Evolutionary conservation across 2,329 filamentous ascomycete genomes (phyloP).

Genomic region (Elsinoe australis): DNA sequence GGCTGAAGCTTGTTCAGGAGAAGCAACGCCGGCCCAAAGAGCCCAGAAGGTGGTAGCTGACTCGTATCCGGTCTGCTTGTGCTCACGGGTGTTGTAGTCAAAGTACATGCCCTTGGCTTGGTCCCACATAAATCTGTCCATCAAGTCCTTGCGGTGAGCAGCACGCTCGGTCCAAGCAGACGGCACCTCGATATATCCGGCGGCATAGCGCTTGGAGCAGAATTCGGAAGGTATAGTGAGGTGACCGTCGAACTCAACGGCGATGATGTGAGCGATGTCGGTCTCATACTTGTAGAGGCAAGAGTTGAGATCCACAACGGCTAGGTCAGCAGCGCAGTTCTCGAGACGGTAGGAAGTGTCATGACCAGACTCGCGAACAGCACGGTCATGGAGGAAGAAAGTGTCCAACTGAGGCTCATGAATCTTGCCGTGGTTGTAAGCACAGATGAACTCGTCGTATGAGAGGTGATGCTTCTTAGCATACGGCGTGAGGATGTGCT

Average conservation of each 20-base stretch:
- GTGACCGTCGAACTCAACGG: slow-evolving; percentile 72
- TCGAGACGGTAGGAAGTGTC: slow-evolving; percentile 94
- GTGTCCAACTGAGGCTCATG: slow-evolving; percentile 82
- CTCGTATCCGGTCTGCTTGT: slow-evolving; percentile 77
- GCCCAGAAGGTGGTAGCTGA: slow-evolving; percentile 93
- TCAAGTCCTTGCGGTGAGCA: slow-evolving; percentile 70
- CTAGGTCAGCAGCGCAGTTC: slow-evolving; percentile 75
- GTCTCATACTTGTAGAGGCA: slow-evolving; percentile 94
- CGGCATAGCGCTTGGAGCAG: slow-evolving; percentile 55
- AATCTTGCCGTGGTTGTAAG: slow-evolving; percentile 74
- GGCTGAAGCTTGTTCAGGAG: slow-evolving; percentile 73
- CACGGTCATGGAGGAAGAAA: slow-evolving; percentile 93
- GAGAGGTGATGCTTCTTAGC: slow-evolving; percentile 74
- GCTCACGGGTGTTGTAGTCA: slow-evolving; percentile 83
- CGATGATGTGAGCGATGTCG: slow-evolving; percentile 82
- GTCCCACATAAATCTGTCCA: slow-evolving; percentile 93
- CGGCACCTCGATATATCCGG: slow-evolving; percentile 70
- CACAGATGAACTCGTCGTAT: slow-evolving; percentile 76
- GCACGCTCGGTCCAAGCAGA: slow-evolving; percentile 85
- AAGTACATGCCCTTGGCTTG: slow-evolving; percentile 92
- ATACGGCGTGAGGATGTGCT: slow-evolving; percentile 73
- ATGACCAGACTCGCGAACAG: slow-evolving; percentile 91
- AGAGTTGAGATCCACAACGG: slow-evolving; percentile 90
- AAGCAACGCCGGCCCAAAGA: slow-evolving; percentile 87
- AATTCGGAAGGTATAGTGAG: slow-evolving; percentile 78